Percentiles rank a stretch among this genome's conserved stretches.
phyloP scores from a whole-genome alignment of 2,329 filamentous ascomycete species.

The Dendrostoma leiphaemia region DNA sequence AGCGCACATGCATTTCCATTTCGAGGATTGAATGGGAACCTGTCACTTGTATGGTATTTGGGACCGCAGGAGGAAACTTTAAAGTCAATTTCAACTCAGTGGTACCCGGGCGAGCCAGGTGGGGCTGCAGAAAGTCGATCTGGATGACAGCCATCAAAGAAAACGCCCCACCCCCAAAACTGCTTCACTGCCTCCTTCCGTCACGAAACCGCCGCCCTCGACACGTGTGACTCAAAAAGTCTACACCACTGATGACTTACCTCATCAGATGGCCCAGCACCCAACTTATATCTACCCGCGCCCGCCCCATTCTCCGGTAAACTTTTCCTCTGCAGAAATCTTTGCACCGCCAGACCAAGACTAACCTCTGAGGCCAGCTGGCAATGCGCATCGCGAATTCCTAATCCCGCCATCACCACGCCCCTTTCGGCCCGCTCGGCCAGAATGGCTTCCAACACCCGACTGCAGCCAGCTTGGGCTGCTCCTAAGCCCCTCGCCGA shows the following conservation, averaged over 20 bases:
- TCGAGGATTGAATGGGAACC: too few species aligned
- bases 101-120: neutral
- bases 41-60: too few species aligned
- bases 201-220: neutral
- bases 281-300: neutral
- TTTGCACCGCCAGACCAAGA: neutral
- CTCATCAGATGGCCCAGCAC: neutral
- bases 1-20: too few species aligned
- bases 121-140: neutral
- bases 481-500: conserved; percentile 12
- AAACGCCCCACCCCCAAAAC: conserved; percentile 4
- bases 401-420: neutral
- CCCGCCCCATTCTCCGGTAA: neutral
- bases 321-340: too few species aligned
- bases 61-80: too few species aligned
- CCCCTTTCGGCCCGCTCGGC: neutral
- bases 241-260: conserved; percentile 2
- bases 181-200: neutral
- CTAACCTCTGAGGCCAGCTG: neutral
- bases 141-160: neutral
- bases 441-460: conserved; percentile 12
- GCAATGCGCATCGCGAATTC: neutral
- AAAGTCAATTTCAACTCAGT: too few species aligned
- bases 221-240: conserved; percentile 4
- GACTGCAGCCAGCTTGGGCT: conserved; percentile 15